Percentiles rank a stretch among this genome's conserved stretches.
phyloP scores from a whole-genome alignment of 495 filamentous ascomycete species.

The Podospora pseudoanserina region DNA sequence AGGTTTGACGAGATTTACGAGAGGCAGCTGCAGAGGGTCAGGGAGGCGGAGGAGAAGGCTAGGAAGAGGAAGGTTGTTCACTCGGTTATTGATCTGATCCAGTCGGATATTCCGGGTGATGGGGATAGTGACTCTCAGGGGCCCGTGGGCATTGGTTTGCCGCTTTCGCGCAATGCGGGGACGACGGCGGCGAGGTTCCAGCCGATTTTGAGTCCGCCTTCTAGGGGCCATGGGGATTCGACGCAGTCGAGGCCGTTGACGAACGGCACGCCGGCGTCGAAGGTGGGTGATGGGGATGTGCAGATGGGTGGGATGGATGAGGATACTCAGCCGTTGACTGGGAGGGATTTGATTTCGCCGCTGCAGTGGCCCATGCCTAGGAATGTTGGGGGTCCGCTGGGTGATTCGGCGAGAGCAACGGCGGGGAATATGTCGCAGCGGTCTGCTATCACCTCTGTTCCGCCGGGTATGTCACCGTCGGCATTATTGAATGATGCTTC shows the following conservation, averaged over 20 bases:
- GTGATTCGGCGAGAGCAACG: conserved; percentile 33
- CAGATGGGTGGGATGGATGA: conserved; percentile 60
- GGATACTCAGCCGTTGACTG: conserved; percentile 39
- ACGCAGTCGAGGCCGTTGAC: conserved; percentile 49
- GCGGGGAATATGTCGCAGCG: conserved; percentile 58
- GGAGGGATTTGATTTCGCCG: conserved; percentile 37
- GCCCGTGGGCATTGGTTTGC: conserved; percentile 58
- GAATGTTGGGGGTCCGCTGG: conserved; percentile 15
- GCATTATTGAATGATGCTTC: conserved; percentile 83
- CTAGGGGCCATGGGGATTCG: conserved; percentile 49
- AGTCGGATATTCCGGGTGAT: conserved; percentile 34
- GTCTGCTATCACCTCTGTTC: conserved; percentile 69
- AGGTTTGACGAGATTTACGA: conserved; percentile 57
- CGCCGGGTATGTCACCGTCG: conserved; percentile 68
- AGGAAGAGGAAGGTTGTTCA: conserved; percentile 52
- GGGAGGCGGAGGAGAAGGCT: conserved; percentile 59
- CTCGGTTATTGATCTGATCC: conserved; percentile 35
- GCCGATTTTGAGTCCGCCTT: conserved; percentile 44
- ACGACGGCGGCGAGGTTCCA: conserved; percentile 47
- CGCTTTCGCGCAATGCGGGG: conserved; percentile 45
- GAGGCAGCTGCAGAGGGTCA: conserved; percentile 68
- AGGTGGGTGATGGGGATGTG: conserved; percentile 50
- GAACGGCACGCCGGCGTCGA: conserved; percentile 66
- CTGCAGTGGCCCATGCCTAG: conserved; percentile 20
- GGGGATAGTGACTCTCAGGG: conserved; percentile 44